Evolutionary conservation across 108 stramenopile genomes (phyloP), one percentile per base, ranked within the genome.

Genomic region (Conticribra weissflogii): DNA sequence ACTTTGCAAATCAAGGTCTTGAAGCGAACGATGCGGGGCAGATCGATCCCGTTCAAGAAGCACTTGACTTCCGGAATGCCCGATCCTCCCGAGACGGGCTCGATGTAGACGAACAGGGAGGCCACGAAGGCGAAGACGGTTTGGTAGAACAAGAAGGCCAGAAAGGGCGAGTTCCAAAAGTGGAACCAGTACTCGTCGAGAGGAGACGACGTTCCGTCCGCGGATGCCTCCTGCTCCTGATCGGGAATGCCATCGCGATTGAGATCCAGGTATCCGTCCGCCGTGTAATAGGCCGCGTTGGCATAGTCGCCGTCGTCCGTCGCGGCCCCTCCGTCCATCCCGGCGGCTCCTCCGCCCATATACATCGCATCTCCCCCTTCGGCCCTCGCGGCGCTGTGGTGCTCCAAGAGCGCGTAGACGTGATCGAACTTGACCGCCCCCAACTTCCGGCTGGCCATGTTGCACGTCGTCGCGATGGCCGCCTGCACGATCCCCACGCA

Each of bases 31-130:
- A 97, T 82, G 8, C 93, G 83, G 2, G 95, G 94, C 3, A 97
- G 23, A 66, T 92, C 88, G 49, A 98, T 91, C 24, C 98, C 98
- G 63, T 99, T 99, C 54, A 99, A 79, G 61, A 88, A 97, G 70
- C 96, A 92, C 71, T 99, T 99, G 75, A 99, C 92, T 76, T 99
- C 98, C 0, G 97, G 97, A 57, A 99, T 98, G 32, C 98, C 98
- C 2, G 93, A 95, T 23, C 98, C 98, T 15, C 89, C 96, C 18
- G 90, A 82, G 34, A 96, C 88, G 22, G 97, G 98, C 72, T 98
- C 98, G 19, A 94, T 58, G 32, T 69, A 82, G 51, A 97, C 96
- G 74, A 95, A 90, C 14, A 86, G 34, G 28, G 87, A 79, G 4
- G 98, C 96, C 32, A 89, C 73, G 29, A 78, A 61, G 8, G 88